Evolutionary conservation across 2,329 filamentous ascomycete species (phyloP).

Genomic region (Diaporthe vaccinii): DNA sequence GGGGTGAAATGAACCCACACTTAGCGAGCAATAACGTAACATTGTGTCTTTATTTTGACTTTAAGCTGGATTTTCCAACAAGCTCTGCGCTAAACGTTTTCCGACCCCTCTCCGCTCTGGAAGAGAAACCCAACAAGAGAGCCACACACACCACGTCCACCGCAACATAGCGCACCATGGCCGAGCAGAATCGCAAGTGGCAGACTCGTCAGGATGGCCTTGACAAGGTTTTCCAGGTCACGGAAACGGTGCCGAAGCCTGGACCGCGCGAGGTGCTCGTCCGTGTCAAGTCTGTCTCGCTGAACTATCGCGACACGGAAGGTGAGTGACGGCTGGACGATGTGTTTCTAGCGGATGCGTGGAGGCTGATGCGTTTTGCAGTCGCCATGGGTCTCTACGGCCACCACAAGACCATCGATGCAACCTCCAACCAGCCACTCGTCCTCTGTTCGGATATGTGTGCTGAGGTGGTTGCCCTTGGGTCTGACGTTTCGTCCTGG

Average conservation of each 20-base stretch:
- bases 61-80: neutral
- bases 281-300: constrained; percentile 59
- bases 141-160: neutral
- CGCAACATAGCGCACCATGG: neutral
- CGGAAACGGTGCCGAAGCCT: constrained; percentile 61
- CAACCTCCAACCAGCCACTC: constrained; percentile 55
- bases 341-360: neutral
- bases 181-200: constrained; percentile 59
- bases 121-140: no score
- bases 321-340: constrained; percentile 48
- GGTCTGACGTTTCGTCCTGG: constrained; percentile 58
- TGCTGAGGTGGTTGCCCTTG: constrained; percentile 68
- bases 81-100: neutral
- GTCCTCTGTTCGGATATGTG: constrained; percentile 81
- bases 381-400: constrained; percentile 76
- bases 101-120: neutral
- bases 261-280: constrained; percentile 66
- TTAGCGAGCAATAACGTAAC: neutral
- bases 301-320: constrained; percentile 66
- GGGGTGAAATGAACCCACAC: neutral
- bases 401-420: constrained; percentile 69
- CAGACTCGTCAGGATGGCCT: constrained; percentile 67
- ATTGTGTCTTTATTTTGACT: neutral
- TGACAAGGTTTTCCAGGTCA: constrained; percentile 62
- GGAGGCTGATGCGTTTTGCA: constrained; percentile 46